Evolutionary conservation across 257 asterid genomes (phyloP).

Genomic region (Solanum ossicruentum): DNA sequence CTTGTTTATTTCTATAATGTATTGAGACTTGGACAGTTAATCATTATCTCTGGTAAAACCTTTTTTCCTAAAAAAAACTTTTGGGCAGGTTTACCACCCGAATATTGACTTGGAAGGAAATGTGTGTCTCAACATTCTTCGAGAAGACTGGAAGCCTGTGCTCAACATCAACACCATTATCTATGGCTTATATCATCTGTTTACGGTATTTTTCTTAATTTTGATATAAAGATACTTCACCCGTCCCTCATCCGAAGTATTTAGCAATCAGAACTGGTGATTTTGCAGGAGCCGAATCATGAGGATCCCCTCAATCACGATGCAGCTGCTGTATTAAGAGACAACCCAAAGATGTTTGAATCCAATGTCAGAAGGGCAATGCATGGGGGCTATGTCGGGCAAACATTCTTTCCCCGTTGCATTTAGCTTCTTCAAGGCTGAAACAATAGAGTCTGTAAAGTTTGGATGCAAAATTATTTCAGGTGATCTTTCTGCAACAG

Average conservation of each 20-base stretch:
- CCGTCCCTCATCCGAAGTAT: background rate
- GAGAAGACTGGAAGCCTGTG: constrained; percentile 99
- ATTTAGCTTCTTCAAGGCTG: constrained; percentile 22
- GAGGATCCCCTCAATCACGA: constrained; percentile 97
- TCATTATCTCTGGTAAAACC: background rate
- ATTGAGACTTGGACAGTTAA: background rate
- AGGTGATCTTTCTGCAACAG: background rate
- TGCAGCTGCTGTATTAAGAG: constrained; percentile 85
- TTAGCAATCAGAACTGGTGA: constrained; percentile 4
- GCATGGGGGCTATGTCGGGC: constrained; percentile 88
- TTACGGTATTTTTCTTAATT: constrained; percentile 46
- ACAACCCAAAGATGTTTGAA: constrained; percentile 76
- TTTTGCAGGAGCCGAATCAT: constrained; percentile 78
- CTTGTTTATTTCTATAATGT: background rate
- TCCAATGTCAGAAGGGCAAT: constrained; percentile 86
- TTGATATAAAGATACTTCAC: background rate
- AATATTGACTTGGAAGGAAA: constrained; percentile 94
- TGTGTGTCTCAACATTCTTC: constrained; percentile 94
- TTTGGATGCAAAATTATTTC: constrained; percentile 9
- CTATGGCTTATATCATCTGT: constrained; percentile 84
- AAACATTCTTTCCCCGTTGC: constrained; percentile 73
- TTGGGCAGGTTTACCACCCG: constrained; percentile 83
- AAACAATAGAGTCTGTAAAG: constrained; percentile 25
- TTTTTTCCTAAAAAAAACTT: background rate
- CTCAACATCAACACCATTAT: constrained; percentile 82